Evolutionary conservation across 805 yeast genomes (phyloP).

Genomic region (Nakazawaea molendinolei): DNA sequence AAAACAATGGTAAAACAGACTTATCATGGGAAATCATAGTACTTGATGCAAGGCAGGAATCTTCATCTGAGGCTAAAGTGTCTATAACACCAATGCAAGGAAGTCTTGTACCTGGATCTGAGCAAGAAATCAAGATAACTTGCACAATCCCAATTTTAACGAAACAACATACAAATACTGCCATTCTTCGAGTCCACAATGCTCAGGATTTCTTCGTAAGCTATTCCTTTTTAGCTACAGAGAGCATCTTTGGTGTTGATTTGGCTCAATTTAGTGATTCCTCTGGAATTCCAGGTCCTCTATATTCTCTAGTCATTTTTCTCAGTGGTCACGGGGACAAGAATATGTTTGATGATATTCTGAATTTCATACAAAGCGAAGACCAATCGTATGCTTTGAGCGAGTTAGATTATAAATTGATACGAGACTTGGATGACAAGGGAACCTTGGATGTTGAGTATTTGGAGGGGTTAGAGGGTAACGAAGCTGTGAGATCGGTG

Average conservation of each 20-base stretch:
- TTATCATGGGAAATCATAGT: slow-evolving; percentile 23
- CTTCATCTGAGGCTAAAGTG: slow-evolving; percentile 22
- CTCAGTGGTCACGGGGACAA: slow-evolving; percentile 19
- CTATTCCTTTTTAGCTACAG: slow-evolving; percentile 18
- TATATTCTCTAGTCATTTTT: slow-evolving; percentile 23
- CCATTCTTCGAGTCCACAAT: slow-evolving; percentile 22
- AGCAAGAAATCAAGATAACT: slow-evolving; percentile 18
- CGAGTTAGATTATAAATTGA: slow-evolving; percentile 13
- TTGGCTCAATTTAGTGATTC: background rate
- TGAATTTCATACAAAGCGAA: no score
- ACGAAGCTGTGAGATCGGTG: slow-evolving; percentile 19
- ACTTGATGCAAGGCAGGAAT: slow-evolving; percentile 15
- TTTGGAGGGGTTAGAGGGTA: slow-evolving; percentile 12
- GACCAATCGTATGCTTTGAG: slow-evolving; percentile 5
- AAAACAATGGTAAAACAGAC: slow-evolving; percentile 28
- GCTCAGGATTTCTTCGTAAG: slow-evolving; percentile 26
- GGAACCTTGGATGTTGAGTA: slow-evolving; percentile 11
- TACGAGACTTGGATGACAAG: slow-evolving; percentile 12
- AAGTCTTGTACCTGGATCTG: slow-evolving; percentile 15
- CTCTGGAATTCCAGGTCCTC: slow-evolving; percentile 22
- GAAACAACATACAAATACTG: slow-evolving; percentile 16
- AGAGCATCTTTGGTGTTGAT: slow-evolving; percentile 3
- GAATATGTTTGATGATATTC: slow-evolving; percentile 21
- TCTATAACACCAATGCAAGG: slow-evolving; percentile 28
- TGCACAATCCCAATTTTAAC: slow-evolving; percentile 12